Evolutionary conservation across 2,329 filamentous ascomycete genomes (phyloP), one percentile per base, ranked within the genome.

Genomic region (Diplodia seriata): DNA sequence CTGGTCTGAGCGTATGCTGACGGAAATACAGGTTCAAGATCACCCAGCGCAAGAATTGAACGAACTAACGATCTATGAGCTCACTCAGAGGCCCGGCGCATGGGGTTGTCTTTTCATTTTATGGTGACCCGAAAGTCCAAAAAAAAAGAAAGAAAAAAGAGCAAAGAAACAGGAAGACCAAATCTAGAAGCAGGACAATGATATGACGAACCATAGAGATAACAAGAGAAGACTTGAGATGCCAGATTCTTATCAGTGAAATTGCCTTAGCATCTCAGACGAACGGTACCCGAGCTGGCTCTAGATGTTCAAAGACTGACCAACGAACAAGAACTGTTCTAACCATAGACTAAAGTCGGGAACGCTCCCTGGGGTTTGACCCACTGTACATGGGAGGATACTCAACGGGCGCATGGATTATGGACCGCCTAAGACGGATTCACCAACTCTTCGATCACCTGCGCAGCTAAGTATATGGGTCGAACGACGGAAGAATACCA

Each of bases 31-130:
- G 63, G 50, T 29, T 66, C 50, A 66, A 56, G 23, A 47, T 66
- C 23, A 66, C 63, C 7, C 47, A 66, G 11, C 50, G 53, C 23
- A 65, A 54, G 62, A 55, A 50, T 18, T 29, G 29, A 26, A 36
- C 15, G 12, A 29, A 26, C 18, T 63, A 47, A 50, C 11, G 33
- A 38, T 23, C 9, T 9, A 23, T 9, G 5, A 12, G 8, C 11
- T 26, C n/a, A 33, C n/a, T 36, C n/a, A 56, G 5, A 11, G 33
- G 7, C 33, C 31, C 9, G 7, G 31, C 1, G 7, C 4, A 11
- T 12, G 11, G 11, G 7, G 2, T 20, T 61, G 31, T 61, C 15
- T 18, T n/a, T 38, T 23, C 33, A 56, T n/a, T 56, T 33, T 36
- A 3, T 8, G 40, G 56, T 26, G 40, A 61, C 23, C 36, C 12